Conservation (phyloP, 805 yeast genomes). For the Hanseniaspora thailandica region DNA sequence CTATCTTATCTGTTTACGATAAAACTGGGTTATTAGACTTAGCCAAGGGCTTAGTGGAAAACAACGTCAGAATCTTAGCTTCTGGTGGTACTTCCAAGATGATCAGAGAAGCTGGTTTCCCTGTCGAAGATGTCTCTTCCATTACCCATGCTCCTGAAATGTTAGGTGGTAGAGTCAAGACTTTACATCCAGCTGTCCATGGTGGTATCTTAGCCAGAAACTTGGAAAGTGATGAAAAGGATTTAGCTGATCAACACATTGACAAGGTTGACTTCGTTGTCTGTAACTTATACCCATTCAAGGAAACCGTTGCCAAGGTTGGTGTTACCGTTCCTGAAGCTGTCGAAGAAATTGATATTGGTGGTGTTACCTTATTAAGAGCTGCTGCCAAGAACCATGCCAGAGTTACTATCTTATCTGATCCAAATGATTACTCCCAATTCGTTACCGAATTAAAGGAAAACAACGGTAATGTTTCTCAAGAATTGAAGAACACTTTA, state of each 20-base stretch:
- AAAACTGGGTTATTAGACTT: constrained; percentile 92
- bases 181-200: constrained; percentile 97
- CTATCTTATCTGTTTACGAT: constrained; percentile 92
- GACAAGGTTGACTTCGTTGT: constrained; percentile 95
- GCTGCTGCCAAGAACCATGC: constrained; percentile 98
- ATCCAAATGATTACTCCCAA: constrained; percentile 82
- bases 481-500: constrained; percentile 62
- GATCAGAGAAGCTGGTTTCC: constrained; percentile 94
- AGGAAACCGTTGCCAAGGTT: constrained; percentile 90
- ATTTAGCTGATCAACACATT: constrained; percentile 76
- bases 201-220: constrained; percentile 95
- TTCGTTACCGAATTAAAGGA: constrained; percentile 69
- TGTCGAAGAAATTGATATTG: constrained; percentile 96
- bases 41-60: constrained; percentile 85
- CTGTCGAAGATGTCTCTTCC: constrained; percentile 88
- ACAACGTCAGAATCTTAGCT: constrained; percentile 84
- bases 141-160: constrained; percentile 98
- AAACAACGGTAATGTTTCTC: constrained; percentile 45
- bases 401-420: constrained; percentile 89
- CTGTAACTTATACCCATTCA: constrained; percentile 95
- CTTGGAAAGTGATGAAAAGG: constrained; percentile 80
- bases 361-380: constrained; percentile 92
- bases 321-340: constrained; percentile 95
- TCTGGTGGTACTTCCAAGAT: constrained; percentile 95
- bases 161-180: constrained; percentile 97